Base-by-base conservation (phyloP, 2,329 filamentous ascomycete genomes). In the Beauveria sp. region DNA sequence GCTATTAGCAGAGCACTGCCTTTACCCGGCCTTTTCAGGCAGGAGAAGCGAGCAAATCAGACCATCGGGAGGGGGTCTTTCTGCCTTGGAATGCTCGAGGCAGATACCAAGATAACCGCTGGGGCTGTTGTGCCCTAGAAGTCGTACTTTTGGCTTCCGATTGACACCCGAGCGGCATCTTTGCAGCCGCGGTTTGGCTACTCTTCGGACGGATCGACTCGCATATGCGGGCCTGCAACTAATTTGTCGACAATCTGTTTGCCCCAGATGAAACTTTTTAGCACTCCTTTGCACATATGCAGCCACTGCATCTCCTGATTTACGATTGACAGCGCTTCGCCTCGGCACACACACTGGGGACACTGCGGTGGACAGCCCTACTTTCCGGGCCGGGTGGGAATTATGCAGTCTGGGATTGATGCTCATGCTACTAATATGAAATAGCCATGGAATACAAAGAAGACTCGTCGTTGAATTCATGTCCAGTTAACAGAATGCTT, bases 391-490 rank as follows among this genome's bases (percentile, higher is more conserved):
- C 20, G 9, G 37, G 37, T 28, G n/a, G 37, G 26, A 50, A 55
- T 55, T 61, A 41, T 48, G 43, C 58, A 61, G 51, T 61, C 51
- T 61, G 51, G 55, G 58, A 54, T 60, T 60, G 41, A 40, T 48
- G 50, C 37, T 60, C 43, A 14, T 55, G 41, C 58, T 41, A 55
- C 44, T 41, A 22, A 34, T 55, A 47, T 47, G 22, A 43, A 55
- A 50, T 22, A 40, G 22, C 41, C 24, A 34, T 53, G 10, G 48
- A 53, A n/a, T 52, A 53, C 48, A 53, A 46, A 37, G 30, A 41
- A 55, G 22, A 34, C n/a, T 50, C 30, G 18, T 61, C 43, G 34
- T 48, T 53, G 28, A 55, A 16, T 43, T 54, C 43, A 24, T 41
- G 16, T 40, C 40, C 58, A 41, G 41, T 50, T 28, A 61, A 55